Conservation (phyloP, 2,329 filamentous ascomycete species). For the Fusarium oligoseptatum region DNA sequence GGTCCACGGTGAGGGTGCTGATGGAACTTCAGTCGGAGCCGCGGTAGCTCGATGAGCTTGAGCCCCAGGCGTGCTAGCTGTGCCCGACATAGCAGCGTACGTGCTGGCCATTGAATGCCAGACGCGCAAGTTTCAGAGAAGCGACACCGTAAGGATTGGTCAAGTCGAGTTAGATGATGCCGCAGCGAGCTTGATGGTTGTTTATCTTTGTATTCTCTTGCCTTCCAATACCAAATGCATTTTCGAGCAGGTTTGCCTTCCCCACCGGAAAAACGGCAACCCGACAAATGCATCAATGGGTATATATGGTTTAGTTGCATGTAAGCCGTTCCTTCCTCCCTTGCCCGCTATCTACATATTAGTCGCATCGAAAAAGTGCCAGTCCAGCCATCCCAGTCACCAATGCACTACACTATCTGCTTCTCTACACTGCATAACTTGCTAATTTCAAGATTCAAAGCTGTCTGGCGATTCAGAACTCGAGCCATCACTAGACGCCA, state of each 20-base stretch:
- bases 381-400: neutral
- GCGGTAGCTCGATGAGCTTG: conserved; percentile 20
- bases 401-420: neutral
- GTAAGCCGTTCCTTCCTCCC: neutral
- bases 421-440: neutral
- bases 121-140: neutral
- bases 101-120: conserved; percentile 35
- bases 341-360: neutral
- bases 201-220: neutral
- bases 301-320: conserved; percentile 2
- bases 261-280: conserved; percentile 8
- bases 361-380: neutral
- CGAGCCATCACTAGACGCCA: neutral
- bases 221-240: neutral
- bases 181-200: conserved; percentile 1
- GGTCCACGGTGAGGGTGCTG: conserved; percentile 52
- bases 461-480: neutral
- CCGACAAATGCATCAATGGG: conserved; percentile 27
- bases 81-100: conserved; percentile 32
- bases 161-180: neutral
- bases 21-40: conserved; percentile 32
- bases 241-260: neutral
- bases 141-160: neutral
- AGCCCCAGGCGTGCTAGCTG: conserved; percentile 16
- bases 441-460: neutral